phyloP scores from a whole-genome alignment of 192 early-diverging fungal genomes.

The Chytriomyces confervae region DNA sequence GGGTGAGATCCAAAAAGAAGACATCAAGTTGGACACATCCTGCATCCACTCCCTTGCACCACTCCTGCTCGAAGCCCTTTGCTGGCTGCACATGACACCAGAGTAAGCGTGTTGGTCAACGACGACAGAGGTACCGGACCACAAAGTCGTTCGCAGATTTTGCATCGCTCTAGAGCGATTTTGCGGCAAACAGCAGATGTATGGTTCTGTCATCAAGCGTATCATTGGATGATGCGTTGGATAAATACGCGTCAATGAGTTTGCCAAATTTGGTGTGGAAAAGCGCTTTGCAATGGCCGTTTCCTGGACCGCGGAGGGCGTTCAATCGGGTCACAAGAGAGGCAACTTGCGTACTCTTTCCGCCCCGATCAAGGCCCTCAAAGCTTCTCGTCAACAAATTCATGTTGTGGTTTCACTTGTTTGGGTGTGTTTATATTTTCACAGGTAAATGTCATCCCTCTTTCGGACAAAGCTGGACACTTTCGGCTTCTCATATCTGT shows the following conservation, averaged over 20 bases:
- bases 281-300: constrained; percentile 71
- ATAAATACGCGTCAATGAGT: constrained; percentile 86
- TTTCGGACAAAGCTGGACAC: no score
- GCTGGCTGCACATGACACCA: constrained; percentile 87
- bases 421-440: no score
- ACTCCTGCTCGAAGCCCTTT: constrained; percentile 85
- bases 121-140: constrained; percentile 74
- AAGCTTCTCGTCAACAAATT: constrained; percentile 34
- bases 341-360: constrained; percentile 88
- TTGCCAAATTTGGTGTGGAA: constrained; percentile 88
- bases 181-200: constrained; percentile 94
- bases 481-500: no score
- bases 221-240: constrained; percentile 50
- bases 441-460: no score
- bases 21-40: constrained; percentile 58
- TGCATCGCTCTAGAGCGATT: constrained; percentile 78
- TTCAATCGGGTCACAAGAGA: constrained; percentile 67
- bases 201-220: constrained; percentile 78
- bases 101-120: constrained; percentile 96
- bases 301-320: constrained; percentile 37
- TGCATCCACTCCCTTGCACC: constrained; percentile 86
- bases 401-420: no score
- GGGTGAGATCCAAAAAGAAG: constrained; percentile 83
- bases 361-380: constrained; percentile 89
- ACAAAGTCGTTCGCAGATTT: constrained; percentile 52